Evolutionary conservation across 805 yeast species (phyloP).

Genomic region (Schizosaccharomyces osmophilus): DNA sequence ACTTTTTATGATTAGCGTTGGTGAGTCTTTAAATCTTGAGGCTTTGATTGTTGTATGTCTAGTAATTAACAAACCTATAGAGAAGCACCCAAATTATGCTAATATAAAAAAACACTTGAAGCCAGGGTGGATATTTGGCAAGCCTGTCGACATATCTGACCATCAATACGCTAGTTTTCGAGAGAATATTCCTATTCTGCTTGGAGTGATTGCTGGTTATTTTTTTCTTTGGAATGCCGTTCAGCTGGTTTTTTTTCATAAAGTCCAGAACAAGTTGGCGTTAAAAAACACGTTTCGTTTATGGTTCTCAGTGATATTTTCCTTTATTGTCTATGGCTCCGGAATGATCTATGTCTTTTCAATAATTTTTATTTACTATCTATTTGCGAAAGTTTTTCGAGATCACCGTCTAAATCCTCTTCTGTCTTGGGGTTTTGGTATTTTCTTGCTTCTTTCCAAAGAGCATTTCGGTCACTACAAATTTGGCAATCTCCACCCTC

Average conservation of each 20-base stretch:
- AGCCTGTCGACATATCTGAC: conserved; percentile 83
- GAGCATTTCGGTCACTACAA: conserved; percentile 35
- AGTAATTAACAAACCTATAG: conserved; percentile 11
- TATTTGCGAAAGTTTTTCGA: conserved; percentile 18
- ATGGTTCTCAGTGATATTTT: conserved; percentile 56
- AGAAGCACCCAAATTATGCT: conserved; percentile 47
- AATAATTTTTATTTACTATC: conserved; percentile 32
- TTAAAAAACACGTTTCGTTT: conserved; percentile 25
- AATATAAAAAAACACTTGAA: conserved; percentile 35
- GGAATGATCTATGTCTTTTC: conserved; percentile 35
- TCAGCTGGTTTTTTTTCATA: conserved; percentile 10
- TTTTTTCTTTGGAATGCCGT: conserved; percentile 29
- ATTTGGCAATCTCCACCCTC: conserved; percentile 20
- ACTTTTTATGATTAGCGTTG: not conserved
- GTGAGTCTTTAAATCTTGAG: not conserved
- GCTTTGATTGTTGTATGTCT: not conserved
- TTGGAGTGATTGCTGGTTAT: conserved; percentile 27
- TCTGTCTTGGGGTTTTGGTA: conserved; percentile 53
- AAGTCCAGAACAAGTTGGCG: conserved; percentile 5
- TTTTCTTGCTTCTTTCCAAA: conserved; percentile 55
- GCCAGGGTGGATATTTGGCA: conserved; percentile 73
- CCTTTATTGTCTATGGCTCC: conserved; percentile 51
- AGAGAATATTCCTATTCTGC: conserved; percentile 36
- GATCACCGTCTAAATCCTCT: conserved; percentile 4
- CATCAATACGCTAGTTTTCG: conserved; percentile 71